Base-by-base conservation (phyloP, 2,329 filamentous ascomycete genomes). In the Waltergamsia citrina region DNA sequence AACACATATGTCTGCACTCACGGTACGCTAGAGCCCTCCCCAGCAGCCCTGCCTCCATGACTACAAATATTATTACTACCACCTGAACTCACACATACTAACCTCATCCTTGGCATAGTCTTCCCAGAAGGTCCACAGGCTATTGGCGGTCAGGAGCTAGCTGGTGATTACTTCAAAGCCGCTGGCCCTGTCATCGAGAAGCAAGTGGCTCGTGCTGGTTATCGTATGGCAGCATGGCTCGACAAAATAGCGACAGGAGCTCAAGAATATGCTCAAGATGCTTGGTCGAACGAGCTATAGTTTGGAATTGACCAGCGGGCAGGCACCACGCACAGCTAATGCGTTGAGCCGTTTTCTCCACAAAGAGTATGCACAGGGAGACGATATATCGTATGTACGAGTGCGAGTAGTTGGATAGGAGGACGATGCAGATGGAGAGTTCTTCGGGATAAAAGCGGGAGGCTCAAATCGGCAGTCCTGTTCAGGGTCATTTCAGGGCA, bases 191-290 rank as follows among this genome's bases (percentile, higher is more conserved):
- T 78, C 37, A 63, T 85, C 29, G 75, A 85, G 53, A 50, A 71
- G 38, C 74, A 81, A 50, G 64, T 86, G 40, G 81, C 80, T 7
- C 73, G 71, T 42, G 81, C 76, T 4, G 81, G 81, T 9, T 81
- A 75, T 51, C 68, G 81, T 32, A 64, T 85, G 51, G 81, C 74
- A 3, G 69, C 68, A 15, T 84, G 76, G 75, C 56, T 84, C 40
- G 78, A 83, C 48, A 57, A 67, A 44, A 76, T 82, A 45, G 73
- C 63, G 7, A 55, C 63, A n/a, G 49, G 46, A 18, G 57, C 50
- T 41, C 38, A 45, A 20, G 20, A 35, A 2, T 51, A 65, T 63
- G 62, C 61, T 15, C 16, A 18, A 18, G 14, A 15, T 30, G 18
- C 15, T 19, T 12, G 30, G 18, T 28, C 14, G n/a, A 32, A 11